Conservation (phyloP, 257 asterid genomes). For the Solanum medicagineum region DNA sequence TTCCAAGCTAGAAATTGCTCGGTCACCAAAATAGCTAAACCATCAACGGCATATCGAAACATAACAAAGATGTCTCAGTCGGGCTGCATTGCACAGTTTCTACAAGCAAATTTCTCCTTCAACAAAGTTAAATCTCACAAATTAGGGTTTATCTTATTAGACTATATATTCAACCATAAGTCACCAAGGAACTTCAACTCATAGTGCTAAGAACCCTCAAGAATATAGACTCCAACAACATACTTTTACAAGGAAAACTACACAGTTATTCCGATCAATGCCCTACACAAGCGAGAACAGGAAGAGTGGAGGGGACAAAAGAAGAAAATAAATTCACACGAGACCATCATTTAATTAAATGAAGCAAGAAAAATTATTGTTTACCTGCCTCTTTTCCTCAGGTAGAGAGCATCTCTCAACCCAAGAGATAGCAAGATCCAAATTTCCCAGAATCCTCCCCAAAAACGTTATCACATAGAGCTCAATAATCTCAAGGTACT, state of each 20-base stretch:
- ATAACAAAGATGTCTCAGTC: neutral
- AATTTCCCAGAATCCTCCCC: conserved; percentile 27
- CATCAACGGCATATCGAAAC: neutral
- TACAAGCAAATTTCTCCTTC: neutral
- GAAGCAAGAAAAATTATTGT: conserved; percentile 1
- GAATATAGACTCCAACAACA: neutral
- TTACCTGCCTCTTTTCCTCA: conserved; percentile 69
- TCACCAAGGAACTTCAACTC: neutral
- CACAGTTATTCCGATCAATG: neutral
- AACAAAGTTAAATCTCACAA: neutral
- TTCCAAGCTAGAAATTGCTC: neutral
- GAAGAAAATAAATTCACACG: neutral
- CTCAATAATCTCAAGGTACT: conserved; percentile 66
- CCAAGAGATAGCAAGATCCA: conserved; percentile 69
- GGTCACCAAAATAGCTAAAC: neutral
- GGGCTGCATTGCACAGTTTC: neutral
- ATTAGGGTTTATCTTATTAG: neutral
- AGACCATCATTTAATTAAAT: neutral
- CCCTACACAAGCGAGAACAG: neutral
- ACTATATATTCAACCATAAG: neutral
- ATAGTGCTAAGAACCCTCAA: neutral
- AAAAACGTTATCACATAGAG: conserved; percentile 60
- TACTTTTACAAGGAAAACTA: neutral
- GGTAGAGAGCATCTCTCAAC: conserved; percentile 66
- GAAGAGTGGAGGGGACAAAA: neutral